Percentiles rank a stretch among this genome's conserved stretches.
Evolutionary conservation across 805 yeast species (phyloP).

Genomic region (Hanseniaspora jakobsenii): DNA sequence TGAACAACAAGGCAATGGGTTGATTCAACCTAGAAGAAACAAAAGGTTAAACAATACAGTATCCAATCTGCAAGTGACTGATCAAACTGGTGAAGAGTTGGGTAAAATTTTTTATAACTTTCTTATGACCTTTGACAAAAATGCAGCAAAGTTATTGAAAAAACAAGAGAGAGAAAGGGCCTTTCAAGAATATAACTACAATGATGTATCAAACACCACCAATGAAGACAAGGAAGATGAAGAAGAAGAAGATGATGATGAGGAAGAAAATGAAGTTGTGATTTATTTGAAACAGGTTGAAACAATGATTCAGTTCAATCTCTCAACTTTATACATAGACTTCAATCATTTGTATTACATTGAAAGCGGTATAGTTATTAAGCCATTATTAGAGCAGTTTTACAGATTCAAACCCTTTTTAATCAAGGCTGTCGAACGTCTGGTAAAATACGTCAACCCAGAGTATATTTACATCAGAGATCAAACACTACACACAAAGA

Average conservation of each 20-base stretch:
- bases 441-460: constrained; percentile 68
- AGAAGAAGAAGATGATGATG: constrained; percentile 11
- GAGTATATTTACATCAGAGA: constrained; percentile 21
- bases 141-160: too few relatives aligned
- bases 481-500: constrained; percentile 21
- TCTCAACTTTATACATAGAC: constrained; percentile 71
- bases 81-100: constrained; percentile 87
- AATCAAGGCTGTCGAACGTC: constrained; percentile 56
- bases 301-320: constrained; percentile 64
- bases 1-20: constrained; percentile 21
- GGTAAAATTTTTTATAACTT: constrained; percentile 82
- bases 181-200: too few relatives aligned
- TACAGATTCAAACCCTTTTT: constrained; percentile 85
- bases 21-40: constrained; percentile 36
- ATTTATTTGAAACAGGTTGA: constrained; percentile 69
- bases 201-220: too few relatives aligned
- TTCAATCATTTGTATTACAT: constrained; percentile 62
- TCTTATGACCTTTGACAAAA: constrained; percentile 45
- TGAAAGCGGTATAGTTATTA: constrained; percentile 78
- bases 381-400: constrained; percentile 82
- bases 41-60: constrained; percentile 34
- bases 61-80: constrained; percentile 68
- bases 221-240: constrained; percentile 23
- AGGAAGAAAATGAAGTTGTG: constrained; percentile 33
- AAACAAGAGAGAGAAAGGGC: too few relatives aligned